Evolutionary conservation across 2,329 filamentous ascomycete species (phyloP), one percentile per base, ranked within the genome.

Genomic region (Colletotrichum sp.): DNA sequence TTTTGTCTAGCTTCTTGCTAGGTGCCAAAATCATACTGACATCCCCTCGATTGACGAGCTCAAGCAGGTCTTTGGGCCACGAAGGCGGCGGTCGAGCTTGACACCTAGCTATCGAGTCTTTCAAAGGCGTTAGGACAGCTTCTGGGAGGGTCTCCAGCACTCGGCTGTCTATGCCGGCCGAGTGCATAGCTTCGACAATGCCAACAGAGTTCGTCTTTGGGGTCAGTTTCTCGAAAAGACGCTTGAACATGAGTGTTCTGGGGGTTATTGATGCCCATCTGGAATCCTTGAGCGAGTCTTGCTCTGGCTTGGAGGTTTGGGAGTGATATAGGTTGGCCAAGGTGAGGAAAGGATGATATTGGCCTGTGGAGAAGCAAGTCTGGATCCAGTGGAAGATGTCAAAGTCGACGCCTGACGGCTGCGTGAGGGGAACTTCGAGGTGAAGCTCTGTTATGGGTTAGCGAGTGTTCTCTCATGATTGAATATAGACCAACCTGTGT

Each of bases 91-190:
- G 96, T 73, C 91, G 90, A n/a, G 92, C 90, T 81, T 98, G 96
- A 76, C 95, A 98, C 76, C 91, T 89, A n/a, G 93, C 90, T 54
- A 98, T 95, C 7, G 93, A 92, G 83, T 98, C 96, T 80, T 93
- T 93, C 16, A 98, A 86, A 0, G 94, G 93, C 3, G 93, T 90
- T 68, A 94, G 89, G n/a, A 98, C 88, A 31, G 94, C 92, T 82
- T 98, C 95, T 3, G 97, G 96, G 2, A 98, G 86, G 1, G 94
- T 95, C 76, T 98, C 94, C 18, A 98, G 88, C 63, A 96, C 85
- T 29, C 89, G 86, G 12, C 84, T 83, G 8, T 89, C 92, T 61
- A 98, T 90, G 0, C 93, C 92, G 74, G 92, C 92, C 57, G 90
- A 86, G 72, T 93, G 88, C 84, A 98, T 92, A 29, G 93, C 87